Base-by-base conservation (phyloP, 805 yeast genomes). In the Ogataea ganodermae region DNA sequence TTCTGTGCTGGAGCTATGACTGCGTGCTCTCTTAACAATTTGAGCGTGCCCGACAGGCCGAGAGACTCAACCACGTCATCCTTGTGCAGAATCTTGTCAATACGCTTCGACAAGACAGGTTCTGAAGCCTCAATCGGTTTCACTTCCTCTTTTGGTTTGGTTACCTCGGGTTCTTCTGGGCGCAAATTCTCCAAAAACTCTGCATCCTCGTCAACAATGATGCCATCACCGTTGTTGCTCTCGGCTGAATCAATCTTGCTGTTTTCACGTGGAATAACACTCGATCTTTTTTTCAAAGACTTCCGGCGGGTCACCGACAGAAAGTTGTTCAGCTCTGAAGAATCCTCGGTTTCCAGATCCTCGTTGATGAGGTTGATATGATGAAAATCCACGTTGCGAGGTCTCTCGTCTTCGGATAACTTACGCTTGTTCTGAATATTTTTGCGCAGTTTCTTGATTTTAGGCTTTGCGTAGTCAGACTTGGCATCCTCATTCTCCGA, bases 31-130 rank as follows among this genome's bases (percentile, higher is more conserved):
- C 63, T 60, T 6, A 74, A 59, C 30, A 70, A 47, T 35, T 56
- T 57, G 17, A 75, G 58, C 2, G 74, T 62, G 3, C 64, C 66
- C 1, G 75, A 72, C 18, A 73, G 46, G 3, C 77, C 75, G 23
- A 27, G 61, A 13, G 41, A 52, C 23, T 27, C 50, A 17, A 41
- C 37, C 9, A 44, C 21, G n/a, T 37, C 31, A 20, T 49, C 49
- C 28, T 54, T 56, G 32, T 50, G 49, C 22, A 59, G 30, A 9
- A 50, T 46, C 0, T 47, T 46, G 14, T 44, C 48, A 31, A 48
- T 33, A 28, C 41, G 48, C 8, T 32, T 44, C 13, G 46, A 49
- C 16, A 35, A 23, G 14, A n/a, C n/a, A 12, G 32, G 21, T 20
- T 14, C 16, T 23, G 21, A 32, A 13, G 27, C 18, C 18, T 4